A percentile compares a stretch with the other conserved stretches of the same genome.
These are phyloP conservation scores for Pneumocystis oryctolagi DNA, from an alignment of 1,139 yeast species.

Conservation along the genomic window DNA sequence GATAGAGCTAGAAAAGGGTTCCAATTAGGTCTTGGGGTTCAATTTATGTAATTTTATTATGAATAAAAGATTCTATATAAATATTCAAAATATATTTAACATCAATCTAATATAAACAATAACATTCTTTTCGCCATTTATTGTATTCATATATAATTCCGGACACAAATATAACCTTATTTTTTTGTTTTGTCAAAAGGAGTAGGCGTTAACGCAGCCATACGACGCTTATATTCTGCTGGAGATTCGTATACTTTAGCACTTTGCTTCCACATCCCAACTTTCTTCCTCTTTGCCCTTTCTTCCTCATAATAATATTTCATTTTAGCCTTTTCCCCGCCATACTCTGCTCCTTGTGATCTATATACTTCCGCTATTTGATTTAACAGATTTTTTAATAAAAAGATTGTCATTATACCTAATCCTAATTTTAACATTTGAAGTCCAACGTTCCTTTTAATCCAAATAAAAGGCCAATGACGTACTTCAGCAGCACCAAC, in stretches of 20 bases:
- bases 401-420: constrained; percentile 23
- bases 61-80: background rate
- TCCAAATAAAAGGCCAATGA: constrained; percentile 59
- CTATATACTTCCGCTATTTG: constrained; percentile 55
- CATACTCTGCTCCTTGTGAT: constrained; percentile 77
- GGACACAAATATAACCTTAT: background rate
- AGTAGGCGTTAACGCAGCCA: background rate
- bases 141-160: background rate
- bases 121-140: background rate
- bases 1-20: constrained; percentile 71
- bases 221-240: constrained; percentile 51
- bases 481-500: constrained; percentile 40
- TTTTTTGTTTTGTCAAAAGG: background rate
- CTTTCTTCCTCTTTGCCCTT: constrained; percentile 39
- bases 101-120: background rate
- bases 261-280: constrained; percentile 54
- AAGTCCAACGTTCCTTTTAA: constrained; percentile 55
- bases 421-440: constrained; percentile 76
- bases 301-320: constrained; percentile 35
- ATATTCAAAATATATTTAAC: background rate
- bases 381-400: background rate
- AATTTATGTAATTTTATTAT: constrained; percentile 39
- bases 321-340: constrained; percentile 52
- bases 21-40: constrained; percentile 88
- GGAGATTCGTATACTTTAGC: constrained; percentile 48